phyloP scores from a whole-genome alignment of 768 basidiomycete species.

The Leccinum ochraceum region DNA sequence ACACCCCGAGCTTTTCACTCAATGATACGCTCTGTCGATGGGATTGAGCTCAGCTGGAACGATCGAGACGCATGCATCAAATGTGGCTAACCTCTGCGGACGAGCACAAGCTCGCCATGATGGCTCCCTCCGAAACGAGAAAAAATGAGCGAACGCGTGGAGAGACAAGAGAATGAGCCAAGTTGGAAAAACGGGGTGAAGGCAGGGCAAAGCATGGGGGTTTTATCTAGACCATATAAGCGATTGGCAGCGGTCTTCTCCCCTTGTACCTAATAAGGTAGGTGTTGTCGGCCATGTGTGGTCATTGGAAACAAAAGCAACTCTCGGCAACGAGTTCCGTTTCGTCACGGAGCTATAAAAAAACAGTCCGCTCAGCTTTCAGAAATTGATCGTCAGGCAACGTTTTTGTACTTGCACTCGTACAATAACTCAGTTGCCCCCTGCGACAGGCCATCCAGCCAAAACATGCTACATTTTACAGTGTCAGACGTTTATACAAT shows the following conservation, averaged over 20 bases:
- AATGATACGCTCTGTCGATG: constrained; percentile 26
- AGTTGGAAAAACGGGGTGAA: constrained; percentile 9
- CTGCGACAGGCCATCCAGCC: neutral
- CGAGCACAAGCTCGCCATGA: constrained; percentile 28
- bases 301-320: constrained; percentile 29
- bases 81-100: constrained; percentile 29
- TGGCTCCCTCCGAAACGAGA: constrained; percentile 11
- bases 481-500: neutral
- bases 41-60: neutral
- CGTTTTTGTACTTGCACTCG: neutral
- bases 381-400: constrained; percentile 3
- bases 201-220: constrained; percentile 3
- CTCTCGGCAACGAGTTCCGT: constrained; percentile 8
- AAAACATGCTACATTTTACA: neutral
- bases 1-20: constrained; percentile 15
- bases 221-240: constrained; percentile 17
- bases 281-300: constrained; percentile 27
- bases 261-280: constrained; percentile 35
- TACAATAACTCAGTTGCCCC: constrained; percentile 16
- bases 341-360: constrained; percentile 18
- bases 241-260: constrained; percentile 14
- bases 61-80: neutral
- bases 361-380: constrained; percentile 4
- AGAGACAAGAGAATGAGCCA: neutral
- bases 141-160: neutral